Percentiles rank a stretch among this genome's conserved stretches.
Conservation (phyloP, 164 flowering plant genomes). For the Magnolia kwangsiensis region DNA sequence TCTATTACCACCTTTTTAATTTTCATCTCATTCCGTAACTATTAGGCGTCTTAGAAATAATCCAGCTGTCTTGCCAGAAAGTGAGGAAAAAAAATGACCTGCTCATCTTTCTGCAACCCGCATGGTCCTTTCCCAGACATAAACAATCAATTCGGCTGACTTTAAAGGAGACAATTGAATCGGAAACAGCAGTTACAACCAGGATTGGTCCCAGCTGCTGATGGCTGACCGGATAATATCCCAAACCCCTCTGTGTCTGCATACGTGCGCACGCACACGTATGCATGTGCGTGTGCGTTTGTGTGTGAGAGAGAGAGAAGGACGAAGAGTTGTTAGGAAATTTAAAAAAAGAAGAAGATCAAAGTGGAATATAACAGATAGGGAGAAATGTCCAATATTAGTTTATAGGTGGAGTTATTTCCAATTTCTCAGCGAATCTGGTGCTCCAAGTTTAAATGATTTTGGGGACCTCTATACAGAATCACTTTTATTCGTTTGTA, state of each 20-base stretch:
- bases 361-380: not conserved
- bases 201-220: not conserved
- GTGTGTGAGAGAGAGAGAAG: too few species aligned
- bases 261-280: too few species aligned
- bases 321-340: too few species aligned
- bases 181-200: not conserved
- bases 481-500: not conserved
- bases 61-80: too few species aligned
- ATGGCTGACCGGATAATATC: not conserved
- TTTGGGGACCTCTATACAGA: not conserved
- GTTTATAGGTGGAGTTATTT: not conserved
- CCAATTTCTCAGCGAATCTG: not conserved
- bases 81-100: too few species aligned
- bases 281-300: too few species aligned
- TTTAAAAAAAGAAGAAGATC: not conserved
- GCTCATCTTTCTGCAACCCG: too few species aligned
- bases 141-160: too few species aligned
- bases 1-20: too few species aligned
- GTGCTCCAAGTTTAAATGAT: not conserved
- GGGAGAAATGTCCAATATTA: not conserved
- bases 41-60: too few species aligned
- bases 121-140: too few species aligned
- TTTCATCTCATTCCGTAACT: too few species aligned
- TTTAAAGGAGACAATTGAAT: not conserved
- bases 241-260: not conserved